Conservation (phyloP, 2,329 filamentous ascomycete species). For the Xylaria sp. region DNA sequence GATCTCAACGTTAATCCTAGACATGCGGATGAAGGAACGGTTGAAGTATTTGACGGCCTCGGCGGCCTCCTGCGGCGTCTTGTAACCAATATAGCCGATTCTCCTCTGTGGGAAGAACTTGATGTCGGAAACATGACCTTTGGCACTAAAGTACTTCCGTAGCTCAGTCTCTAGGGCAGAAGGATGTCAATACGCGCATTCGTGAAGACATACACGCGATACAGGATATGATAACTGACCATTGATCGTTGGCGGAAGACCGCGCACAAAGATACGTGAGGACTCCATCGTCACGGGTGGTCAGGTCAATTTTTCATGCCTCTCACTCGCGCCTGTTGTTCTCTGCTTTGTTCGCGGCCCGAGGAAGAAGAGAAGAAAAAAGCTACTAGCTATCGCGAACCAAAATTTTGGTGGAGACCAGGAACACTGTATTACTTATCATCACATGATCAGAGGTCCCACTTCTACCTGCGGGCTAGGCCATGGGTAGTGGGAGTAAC, state of each 20-base stretch:
- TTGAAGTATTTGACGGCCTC: constrained; percentile 95
- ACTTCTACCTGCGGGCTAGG: not conserved
- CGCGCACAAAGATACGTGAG: constrained; percentile 82
- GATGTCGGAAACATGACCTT: constrained; percentile 85
- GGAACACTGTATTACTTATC: constrained; percentile 29
- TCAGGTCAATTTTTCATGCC: constrained; percentile 2
- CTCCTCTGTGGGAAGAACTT: constrained; percentile 90
- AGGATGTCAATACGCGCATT: constrained; percentile 22
- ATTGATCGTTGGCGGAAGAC: constrained; percentile 85
- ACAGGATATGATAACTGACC: constrained; percentile 56
- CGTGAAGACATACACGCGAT: not conserved
- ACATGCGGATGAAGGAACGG: constrained; percentile 94
- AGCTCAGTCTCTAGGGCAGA: constrained; percentile 34
- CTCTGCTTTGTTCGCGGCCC: constrained; percentile 18
- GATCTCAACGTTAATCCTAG: constrained; percentile 88
- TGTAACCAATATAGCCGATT: constrained; percentile 97
- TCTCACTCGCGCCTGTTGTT: not conserved
- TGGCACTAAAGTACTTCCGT: constrained; percentile 80
- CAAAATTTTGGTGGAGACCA: constrained; percentile 27
- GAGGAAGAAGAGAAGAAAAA: constrained; percentile 18
- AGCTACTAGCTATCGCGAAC: not conserved
- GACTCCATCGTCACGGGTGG: constrained; percentile 52
- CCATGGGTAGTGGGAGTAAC: not conserved
- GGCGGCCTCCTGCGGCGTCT: constrained; percentile 80
- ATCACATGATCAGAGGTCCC: constrained; percentile 34